Evolutionary conservation across 2,329 filamentous ascomycete species (phyloP).

Genomic region (Magnaporthiopsis incrustans): DNA sequence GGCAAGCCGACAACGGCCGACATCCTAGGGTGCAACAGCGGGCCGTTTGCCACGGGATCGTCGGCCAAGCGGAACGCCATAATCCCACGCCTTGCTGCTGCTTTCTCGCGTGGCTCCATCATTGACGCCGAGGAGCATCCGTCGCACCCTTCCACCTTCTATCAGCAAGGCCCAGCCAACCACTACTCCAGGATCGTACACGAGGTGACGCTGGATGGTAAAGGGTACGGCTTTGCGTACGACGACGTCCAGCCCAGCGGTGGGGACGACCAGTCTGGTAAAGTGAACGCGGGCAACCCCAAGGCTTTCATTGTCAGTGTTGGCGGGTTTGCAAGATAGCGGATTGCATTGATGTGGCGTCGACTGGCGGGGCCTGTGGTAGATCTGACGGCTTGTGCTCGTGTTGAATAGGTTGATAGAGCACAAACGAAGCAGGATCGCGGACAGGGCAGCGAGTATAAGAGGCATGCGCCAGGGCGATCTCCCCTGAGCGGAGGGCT

Average conservation of each 20-base stretch:
- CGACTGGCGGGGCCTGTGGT: constrained; percentile 16
- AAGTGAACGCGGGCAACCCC: constrained; percentile 44
- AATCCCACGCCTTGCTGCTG: constrained; percentile 40
- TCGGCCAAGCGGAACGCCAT: constrained; percentile 31
- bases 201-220: constrained; percentile 41
- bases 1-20: constrained; percentile 49
- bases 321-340: constrained; percentile 26
- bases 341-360: constrained; percentile 13
- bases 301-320: constrained; percentile 40
- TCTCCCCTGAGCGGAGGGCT: no score
- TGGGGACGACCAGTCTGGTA: constrained; percentile 46
- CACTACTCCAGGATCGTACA: constrained; percentile 53
- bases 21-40: constrained; percentile 59
- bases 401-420: background rate
- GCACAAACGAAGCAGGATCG: background rate
- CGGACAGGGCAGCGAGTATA: background rate
- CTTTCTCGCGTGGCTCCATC: constrained; percentile 47
- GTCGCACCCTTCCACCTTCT: constrained; percentile 27
- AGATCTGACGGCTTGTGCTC: background rate
- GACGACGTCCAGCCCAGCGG: constrained; percentile 48
- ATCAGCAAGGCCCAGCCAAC: constrained; percentile 38
- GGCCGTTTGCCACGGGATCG: constrained; percentile 44
- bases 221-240: constrained; percentile 54
- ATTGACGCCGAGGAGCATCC: constrained; percentile 34
- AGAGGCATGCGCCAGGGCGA: no score